phyloP scores from a whole-genome alignment of 306 rosid genomes.

The Pueraria montana region DNA sequence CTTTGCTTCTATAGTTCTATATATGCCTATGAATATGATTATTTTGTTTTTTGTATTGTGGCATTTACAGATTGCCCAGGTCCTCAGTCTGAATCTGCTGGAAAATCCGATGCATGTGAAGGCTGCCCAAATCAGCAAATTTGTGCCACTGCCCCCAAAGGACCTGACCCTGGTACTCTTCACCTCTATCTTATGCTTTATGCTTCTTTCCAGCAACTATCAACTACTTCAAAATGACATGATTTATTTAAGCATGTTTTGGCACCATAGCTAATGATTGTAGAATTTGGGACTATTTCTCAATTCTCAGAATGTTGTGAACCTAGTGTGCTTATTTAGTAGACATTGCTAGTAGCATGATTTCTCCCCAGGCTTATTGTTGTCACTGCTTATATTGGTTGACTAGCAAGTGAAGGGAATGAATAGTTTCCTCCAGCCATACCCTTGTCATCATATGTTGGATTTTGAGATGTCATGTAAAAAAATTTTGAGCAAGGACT shows the following conservation, averaged over 20 bases:
- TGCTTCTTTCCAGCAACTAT: slow-evolving; percentile 11
- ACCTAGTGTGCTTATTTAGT: background rate
- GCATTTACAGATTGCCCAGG: slow-evolving; percentile 87
- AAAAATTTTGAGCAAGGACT: too few relatives aligned
- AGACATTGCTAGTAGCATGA: background rate
- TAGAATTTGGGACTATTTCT: slow-evolving; percentile 27
- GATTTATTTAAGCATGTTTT: slow-evolving; percentile 7
- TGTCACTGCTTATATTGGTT: slow-evolving; percentile 8
- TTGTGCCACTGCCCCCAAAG: slow-evolving; percentile 95
- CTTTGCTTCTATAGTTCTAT: background rate
- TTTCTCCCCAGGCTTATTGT: slow-evolving; percentile 21
- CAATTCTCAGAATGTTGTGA: slow-evolving; percentile 22
- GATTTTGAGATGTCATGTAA: too few relatives aligned
- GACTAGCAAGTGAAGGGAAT: background rate
- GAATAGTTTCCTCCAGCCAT: background rate
- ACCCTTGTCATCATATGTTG: too few relatives aligned
- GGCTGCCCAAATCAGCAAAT: slow-evolving; percentile 93
- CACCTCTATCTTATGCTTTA: background rate
- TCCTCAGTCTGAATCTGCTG: slow-evolving; percentile 84
- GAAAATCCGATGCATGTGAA: slow-evolving; percentile 80
- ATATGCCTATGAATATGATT: background rate
- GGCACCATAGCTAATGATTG: background rate
- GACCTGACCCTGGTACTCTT: slow-evolving; percentile 87
- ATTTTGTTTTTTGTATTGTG: background rate
- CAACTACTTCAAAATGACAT: background rate